Base-by-base conservation (phyloP, 2,329 filamentous ascomycete species). In the Lasiodiplodia theobromae region DNA sequence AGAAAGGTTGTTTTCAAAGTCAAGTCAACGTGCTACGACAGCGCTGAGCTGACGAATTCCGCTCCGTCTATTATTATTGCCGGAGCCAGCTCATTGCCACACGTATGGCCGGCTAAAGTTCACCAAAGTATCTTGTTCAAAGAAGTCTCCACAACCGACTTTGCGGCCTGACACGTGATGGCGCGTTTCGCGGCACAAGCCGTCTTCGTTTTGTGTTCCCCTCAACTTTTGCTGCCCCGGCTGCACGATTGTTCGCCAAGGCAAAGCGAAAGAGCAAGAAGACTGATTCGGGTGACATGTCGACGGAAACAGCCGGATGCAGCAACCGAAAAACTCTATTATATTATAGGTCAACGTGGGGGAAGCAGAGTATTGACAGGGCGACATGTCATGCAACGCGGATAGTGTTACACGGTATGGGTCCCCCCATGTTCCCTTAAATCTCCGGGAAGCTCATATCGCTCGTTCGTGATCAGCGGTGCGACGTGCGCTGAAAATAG, bases 331-430 rank as follows among this genome's bases (percentile, higher is more conserved):
- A 40, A 12, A 47, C n/a, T 47, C 18, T n/a, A n/a, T n/a, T 10
- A n/a, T 10, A 5, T 47, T 8, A 47, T 47, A n/a, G 40, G 40
- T n/a, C 40, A n/a, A 8, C 40, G 40, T 40, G 12, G 14, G 21
- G n/a, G 37, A 12, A 38, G 28, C 28, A 6, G 28, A 4, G 31
- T 38, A 28, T 38, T 38, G 14, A 21, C 53, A 34, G 53, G 28
- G 52, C 28, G 14, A 38, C 18, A 63, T 37, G 18, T 37, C 12
- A 14, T 38, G 54, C 23, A 34, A 21, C 52, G 37, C 16, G 34
- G 60, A 37, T 3, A 51, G 60, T 63, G 47, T 63, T 52, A 52
- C 51, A 63, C 8, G 44, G 10, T 34, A 37, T 63, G 60, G 60
- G 38, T 23, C 60, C 23, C 28, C 40, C 28, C 40, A 16, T 47